These are phyloP conservation scores for Apiotrichum laibachii DNA, from an alignment of 1,284 basidiomycete genomes.

Conservation along the genomic window DNA sequence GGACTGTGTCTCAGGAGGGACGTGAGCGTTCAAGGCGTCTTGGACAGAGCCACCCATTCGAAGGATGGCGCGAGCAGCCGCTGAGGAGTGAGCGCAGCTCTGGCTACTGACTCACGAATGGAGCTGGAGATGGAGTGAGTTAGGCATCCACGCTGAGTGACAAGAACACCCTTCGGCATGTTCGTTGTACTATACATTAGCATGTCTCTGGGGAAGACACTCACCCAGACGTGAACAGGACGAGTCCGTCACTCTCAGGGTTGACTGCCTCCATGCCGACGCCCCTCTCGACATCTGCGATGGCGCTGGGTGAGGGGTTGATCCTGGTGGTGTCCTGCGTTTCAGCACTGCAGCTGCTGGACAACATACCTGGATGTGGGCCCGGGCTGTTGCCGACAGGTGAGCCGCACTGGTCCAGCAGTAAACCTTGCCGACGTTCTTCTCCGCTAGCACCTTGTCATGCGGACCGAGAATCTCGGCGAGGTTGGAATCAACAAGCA, in stretches of 20 bases:
- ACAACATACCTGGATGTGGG: not conserved
- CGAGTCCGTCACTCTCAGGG: slow-evolving; percentile 41
- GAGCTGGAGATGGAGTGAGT: slow-evolving; percentile 30
- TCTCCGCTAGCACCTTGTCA: not conserved
- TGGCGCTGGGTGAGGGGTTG: not conserved
- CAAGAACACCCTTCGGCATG: slow-evolving; percentile 40
- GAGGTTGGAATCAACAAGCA: slow-evolving; percentile 35
- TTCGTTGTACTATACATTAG: slow-evolving; percentile 31
- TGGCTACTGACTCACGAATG: not conserved
- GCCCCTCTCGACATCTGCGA: slow-evolving; percentile 4
- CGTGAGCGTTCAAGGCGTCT: slow-evolving; percentile 12
- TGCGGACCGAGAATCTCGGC: slow-evolving; percentile 28
- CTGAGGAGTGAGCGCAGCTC: not conserved
- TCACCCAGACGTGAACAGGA: slow-evolving; percentile 36
- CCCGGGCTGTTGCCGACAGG: not conserved
- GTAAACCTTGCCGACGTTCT: slow-evolving; percentile 2
- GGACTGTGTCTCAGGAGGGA: slow-evolving; percentile 13
- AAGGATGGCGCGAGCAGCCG: slow-evolving; percentile 26
- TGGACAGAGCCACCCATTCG: slow-evolving; percentile 13
- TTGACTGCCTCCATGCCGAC: slow-evolving; percentile 21
- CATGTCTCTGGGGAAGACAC: not conserved
- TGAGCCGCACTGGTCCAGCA: not conserved
- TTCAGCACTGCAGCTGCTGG: not conserved
- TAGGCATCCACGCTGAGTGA: slow-evolving; percentile 38
- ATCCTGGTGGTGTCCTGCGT: not conserved